Evolutionary conservation across 257 asterid genomes (phyloP).

Genomic region (Primulina tabacum): DNA sequence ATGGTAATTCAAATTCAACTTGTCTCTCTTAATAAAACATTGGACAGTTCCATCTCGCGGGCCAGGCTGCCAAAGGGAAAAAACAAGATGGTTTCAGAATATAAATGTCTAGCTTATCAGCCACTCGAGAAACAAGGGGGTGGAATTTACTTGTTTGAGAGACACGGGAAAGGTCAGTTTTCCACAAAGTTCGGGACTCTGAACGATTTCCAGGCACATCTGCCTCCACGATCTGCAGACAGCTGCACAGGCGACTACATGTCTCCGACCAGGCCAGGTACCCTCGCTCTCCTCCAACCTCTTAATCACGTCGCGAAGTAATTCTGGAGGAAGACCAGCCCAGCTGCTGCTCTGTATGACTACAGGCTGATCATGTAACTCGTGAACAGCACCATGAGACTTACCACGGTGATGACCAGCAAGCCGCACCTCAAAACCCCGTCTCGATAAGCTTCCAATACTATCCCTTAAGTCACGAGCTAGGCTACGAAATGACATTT

Average conservation of each 20-base stretch:
- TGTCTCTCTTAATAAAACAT: slow-evolving; percentile 82
- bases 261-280: slow-evolving; percentile 81
- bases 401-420: slow-evolving; percentile 50
- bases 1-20: slow-evolving; percentile 67
- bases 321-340: slow-evolving; percentile 81
- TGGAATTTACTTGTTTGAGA: slow-evolving; percentile 60
- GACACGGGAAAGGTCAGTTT: slow-evolving; percentile 77
- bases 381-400: slow-evolving; percentile 77
- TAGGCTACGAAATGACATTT: slow-evolving; percentile 76
- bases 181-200: slow-evolving; percentile 57
- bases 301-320: slow-evolving; percentile 69
- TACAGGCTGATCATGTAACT: slow-evolving; percentile 57
- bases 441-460: slow-evolving; percentile 73
- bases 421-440: slow-evolving; percentile 61
- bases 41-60: slow-evolving; percentile 77
- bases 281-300: slow-evolving; percentile 82
- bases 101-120: neutral
- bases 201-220: slow-evolving; percentile 75
- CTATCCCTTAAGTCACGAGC: slow-evolving; percentile 85
- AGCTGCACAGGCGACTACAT: slow-evolving; percentile 78
- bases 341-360: slow-evolving; percentile 78
- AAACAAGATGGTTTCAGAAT: slow-evolving; percentile 20
- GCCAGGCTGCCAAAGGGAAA: slow-evolving; percentile 60
- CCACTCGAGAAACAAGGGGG: neutral
- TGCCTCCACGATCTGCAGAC: slow-evolving; percentile 91